These are phyloP conservation scores for Exophiala oligosperma DNA, from an alignment of 2,329 filamentous ascomycete species.

Conservation along the genomic window DNA sequence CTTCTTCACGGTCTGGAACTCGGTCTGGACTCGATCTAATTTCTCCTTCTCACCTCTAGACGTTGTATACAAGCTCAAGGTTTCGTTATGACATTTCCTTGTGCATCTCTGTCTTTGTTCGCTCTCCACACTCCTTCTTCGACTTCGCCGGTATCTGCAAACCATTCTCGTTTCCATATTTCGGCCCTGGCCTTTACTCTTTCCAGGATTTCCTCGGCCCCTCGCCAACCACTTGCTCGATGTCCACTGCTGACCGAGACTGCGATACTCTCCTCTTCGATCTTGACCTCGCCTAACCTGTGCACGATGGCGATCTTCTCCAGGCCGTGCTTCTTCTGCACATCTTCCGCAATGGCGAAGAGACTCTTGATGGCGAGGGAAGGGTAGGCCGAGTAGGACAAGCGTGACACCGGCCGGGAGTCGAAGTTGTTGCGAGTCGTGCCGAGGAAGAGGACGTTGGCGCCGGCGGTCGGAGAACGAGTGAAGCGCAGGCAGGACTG, in stretches of 20 bases:
- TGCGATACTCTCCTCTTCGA: slow-evolving; percentile 90
- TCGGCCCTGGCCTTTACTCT: slow-evolving; percentile 83
- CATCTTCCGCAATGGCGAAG: slow-evolving; percentile 38
- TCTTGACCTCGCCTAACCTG: slow-evolving; percentile 78
- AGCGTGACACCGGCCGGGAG: slow-evolving; percentile 40
- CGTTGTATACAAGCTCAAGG: not conserved
- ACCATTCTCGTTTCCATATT: slow-evolving; percentile 55
- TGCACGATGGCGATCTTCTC: slow-evolving; percentile 78
- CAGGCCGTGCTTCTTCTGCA: slow-evolving; percentile 63
- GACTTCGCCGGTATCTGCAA: slow-evolving; percentile 27
- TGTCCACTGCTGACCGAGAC: slow-evolving; percentile 85
- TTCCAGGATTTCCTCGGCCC: slow-evolving; percentile 87
- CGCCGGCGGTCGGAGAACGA: slow-evolving; percentile 44
- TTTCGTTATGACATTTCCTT: slow-evolving; percentile 17
- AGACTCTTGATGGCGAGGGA: slow-evolving; percentile 44
- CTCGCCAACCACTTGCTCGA: slow-evolving; percentile 79
- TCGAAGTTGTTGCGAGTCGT: slow-evolving; percentile 48
- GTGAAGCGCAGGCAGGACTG: slow-evolving; percentile 36
- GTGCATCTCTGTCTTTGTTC: slow-evolving; percentile 27
- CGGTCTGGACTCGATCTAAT: no score
- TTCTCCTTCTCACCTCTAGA: not conserved
- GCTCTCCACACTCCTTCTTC: slow-evolving; percentile 30
- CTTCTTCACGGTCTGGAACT: no score
- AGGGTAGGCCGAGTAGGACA: slow-evolving; percentile 48
- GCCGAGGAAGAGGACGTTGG: slow-evolving; percentile 48